Evolutionary conservation across 352 stramenopile genomes (phyloP).

Genomic region (Pythium diclinum): DNA sequence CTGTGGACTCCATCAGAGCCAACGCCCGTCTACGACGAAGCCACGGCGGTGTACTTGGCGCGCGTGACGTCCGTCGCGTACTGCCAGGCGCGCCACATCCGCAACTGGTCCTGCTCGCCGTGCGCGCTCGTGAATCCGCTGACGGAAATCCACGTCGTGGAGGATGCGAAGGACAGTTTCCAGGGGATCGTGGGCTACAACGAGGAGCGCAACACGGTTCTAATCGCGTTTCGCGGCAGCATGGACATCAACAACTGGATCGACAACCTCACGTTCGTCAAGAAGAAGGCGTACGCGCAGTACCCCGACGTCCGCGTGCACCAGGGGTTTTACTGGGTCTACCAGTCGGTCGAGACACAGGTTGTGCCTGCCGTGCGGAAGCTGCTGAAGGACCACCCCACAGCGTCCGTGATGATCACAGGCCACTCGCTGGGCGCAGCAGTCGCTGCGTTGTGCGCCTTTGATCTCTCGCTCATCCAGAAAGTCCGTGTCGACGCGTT

Average conservation of each 20-base stretch:
- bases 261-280: conserved; percentile 82
- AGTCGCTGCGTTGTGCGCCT: conserved; percentile 66
- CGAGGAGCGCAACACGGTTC: conserved; percentile 39
- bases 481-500: conserved; percentile 50
- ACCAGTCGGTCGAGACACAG: conserved; percentile 52
- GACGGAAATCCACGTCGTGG: conserved; percentile 46
- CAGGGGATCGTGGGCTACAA: conserved; percentile 79
- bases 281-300: conserved; percentile 58
- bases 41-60: conserved; percentile 65
- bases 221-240: conserved; percentile 79
- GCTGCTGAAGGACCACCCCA: conserved; percentile 35
- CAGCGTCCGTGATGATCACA: conserved; percentile 54
- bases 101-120: conserved; percentile 72
- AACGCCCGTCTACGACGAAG: conserved; percentile 50
- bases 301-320: conserved; percentile 67
- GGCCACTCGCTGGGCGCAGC: conserved; percentile 76
- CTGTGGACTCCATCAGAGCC: not conserved
- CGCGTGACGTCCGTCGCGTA: conserved; percentile 79
- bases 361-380: conserved; percentile 37
- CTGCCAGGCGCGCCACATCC: conserved; percentile 59
- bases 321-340: conserved; percentile 81
- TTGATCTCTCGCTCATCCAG: conserved; percentile 66
- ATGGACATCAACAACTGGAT: conserved; percentile 86
- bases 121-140: conserved; percentile 58
- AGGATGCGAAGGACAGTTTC: conserved; percentile 74